phyloP scores from a whole-genome alignment of 352 stramenopile genomes.

The Phytophthora boehmeriae region DNA sequence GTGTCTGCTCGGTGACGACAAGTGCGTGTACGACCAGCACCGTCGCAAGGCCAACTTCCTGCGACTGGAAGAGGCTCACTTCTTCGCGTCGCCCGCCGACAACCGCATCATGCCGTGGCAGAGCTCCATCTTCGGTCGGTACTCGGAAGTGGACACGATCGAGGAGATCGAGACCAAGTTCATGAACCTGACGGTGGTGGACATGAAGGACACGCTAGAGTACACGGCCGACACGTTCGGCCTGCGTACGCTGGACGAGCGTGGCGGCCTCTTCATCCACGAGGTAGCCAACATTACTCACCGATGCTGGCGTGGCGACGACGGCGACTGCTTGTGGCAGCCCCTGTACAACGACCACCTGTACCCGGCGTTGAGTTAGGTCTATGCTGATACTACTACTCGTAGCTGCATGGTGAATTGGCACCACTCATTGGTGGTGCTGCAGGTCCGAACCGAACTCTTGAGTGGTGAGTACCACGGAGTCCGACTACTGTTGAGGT shows the following conservation, averaged over 20 bases:
- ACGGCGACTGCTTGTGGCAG: slow-evolving; percentile 35
- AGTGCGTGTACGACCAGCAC: slow-evolving; percentile 20
- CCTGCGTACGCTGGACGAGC: slow-evolving; percentile 29
- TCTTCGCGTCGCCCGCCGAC: slow-evolving; percentile 43
- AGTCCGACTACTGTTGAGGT: not conserved
- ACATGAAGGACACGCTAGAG: slow-evolving; percentile 31
- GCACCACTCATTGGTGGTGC: not conserved
- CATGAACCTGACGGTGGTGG: slow-evolving; percentile 31
- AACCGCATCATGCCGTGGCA: slow-evolving; percentile 44
- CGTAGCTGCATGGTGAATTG: too few relatives aligned
- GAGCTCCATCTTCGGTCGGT: slow-evolving; percentile 40
- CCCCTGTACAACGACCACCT: slow-evolving; percentile 37
- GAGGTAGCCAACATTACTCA: slow-evolving; percentile 28
- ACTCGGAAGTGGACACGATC: slow-evolving; percentile 32
- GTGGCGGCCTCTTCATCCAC: slow-evolving; percentile 31
- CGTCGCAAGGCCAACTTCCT: slow-evolving; percentile 44
- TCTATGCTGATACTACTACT: not conserved
- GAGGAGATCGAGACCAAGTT: slow-evolving; percentile 37
- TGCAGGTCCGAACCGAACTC: slow-evolving; percentile 4
- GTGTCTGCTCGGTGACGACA: slow-evolving; percentile 5
- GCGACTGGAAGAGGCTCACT: slow-evolving; percentile 37
- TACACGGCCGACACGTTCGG: slow-evolving; percentile 43
- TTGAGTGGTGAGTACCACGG: slow-evolving; percentile 3
- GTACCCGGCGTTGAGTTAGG: slow-evolving; percentile 5
- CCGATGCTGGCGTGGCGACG: slow-evolving; percentile 36